Conservation (phyloP, 2,329 filamentous ascomycete species). For the Sarocladium oryzae region DNA sequence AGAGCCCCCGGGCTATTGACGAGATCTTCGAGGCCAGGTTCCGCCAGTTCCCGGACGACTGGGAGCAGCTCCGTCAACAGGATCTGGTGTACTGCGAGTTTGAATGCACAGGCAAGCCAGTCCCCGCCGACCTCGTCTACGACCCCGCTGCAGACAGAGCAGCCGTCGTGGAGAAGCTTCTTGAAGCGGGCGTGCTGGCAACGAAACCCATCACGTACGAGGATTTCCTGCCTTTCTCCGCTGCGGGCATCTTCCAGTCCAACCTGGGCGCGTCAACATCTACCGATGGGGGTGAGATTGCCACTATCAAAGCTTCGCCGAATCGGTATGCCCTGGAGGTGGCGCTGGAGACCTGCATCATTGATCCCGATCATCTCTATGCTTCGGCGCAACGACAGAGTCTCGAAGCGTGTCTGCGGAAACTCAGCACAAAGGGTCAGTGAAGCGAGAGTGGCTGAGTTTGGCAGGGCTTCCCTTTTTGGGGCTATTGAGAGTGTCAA, state of each 20-base stretch:
- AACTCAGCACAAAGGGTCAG: neutral
- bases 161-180: slow-evolving; percentile 15
- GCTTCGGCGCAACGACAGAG: neutral
- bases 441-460: neutral
- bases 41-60: slow-evolving; percentile 30
- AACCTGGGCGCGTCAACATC: slow-evolving; percentile 22
- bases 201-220: slow-evolving; percentile 42
- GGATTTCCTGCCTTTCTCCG: slow-evolving; percentile 44
- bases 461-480: no score
- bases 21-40: slow-evolving; percentile 21
- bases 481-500: neutral
- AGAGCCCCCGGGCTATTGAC: slow-evolving; percentile 20
- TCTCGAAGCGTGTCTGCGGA: neutral
- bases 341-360: neutral
- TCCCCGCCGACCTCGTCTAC: neutral
- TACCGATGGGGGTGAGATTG: neutral
- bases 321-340: neutral
- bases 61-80: slow-evolving; percentile 24
- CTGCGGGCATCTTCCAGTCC: slow-evolving; percentile 40
- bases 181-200: slow-evolving; percentile 24
- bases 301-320: neutral
- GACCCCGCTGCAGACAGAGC: neutral
- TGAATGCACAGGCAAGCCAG: slow-evolving; percentile 2
- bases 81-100: slow-evolving; percentile 32
- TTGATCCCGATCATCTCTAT: slow-evolving; percentile 1